These are phyloP conservation scores for Beta vulgaris DNA, from an alignment of 148 eudicot species.

Conservation along the genomic window DNA sequence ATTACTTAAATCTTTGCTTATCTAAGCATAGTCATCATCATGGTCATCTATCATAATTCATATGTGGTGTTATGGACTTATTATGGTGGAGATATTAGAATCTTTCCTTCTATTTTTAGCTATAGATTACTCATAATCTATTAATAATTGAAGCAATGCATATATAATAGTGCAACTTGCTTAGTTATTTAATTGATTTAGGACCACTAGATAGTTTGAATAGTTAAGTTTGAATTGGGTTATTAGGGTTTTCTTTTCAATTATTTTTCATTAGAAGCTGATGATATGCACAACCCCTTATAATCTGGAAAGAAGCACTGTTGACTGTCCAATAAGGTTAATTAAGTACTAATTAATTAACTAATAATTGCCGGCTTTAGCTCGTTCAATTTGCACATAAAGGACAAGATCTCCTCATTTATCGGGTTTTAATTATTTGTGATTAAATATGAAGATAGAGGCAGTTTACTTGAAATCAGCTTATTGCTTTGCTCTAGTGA, in stretches of 20 bases:
- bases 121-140: not conserved
- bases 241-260: constrained; percentile 16
- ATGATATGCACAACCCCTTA: constrained; percentile 20
- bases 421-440: not conserved
- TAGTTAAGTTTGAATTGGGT: not conserved
- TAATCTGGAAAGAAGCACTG: not conserved
- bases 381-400: not conserved
- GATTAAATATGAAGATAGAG: not conserved
- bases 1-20: not conserved
- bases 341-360: not conserved
- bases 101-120: not conserved
- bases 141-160: not conserved
- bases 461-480: not conserved
- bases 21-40: not conserved
- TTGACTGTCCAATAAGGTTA: not conserved
- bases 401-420: not conserved
- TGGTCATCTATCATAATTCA: too few relatives aligned
- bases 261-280: not conserved
- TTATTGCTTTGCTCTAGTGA: not conserved
- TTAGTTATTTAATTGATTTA: not conserved
- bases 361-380: not conserved
- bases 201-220: not conserved
- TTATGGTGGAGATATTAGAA: not conserved
- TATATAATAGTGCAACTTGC: constrained; percentile 5
- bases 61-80: too few relatives aligned